Evolutionary conservation across 768 basidiomycete species (phyloP), one percentile per base, ranked within the genome.

Genomic region (Jaapia argillacea): DNA sequence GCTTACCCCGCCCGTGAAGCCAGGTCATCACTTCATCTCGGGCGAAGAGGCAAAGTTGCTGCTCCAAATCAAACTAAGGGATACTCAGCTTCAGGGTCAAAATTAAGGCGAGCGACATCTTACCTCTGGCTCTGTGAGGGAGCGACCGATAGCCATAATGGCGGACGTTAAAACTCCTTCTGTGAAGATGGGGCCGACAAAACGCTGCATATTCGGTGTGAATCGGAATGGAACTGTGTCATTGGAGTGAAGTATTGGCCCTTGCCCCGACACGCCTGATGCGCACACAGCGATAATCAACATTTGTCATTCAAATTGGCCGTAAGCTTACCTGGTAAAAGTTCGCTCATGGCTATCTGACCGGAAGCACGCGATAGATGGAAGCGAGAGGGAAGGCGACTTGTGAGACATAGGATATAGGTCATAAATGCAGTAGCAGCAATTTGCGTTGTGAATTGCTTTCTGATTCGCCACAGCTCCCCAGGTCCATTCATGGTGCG

Each of bases 221-320:
- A 94, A 78, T 27, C 96, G 83, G 85, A 99, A 99, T 1, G 96
- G 96, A 4, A 97, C 91, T 2, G 81, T 71, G 53, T 99, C 96
- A 51, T 69, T 79, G 14, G 86, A 12, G 75, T 74, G 56, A 90
- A 85, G 35, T 85, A 61, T 2, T 78, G 58, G 71, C 81, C 45
- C 69, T 61, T 62, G 45, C 63, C 53, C 45, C n/a, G n/a, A n/a
- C n/a, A n/a, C n/a, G n/a, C n/a, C n/a, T n/a, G n/a, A n/a, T n/a
- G n/a, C n/a, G n/a, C n/a, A n/a, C n/a, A n/a, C n/a, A n/a, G n/a
- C n/a, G n/a, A n/a, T n/a, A n/a, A n/a, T n/a, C n/a, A n/a, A n/a
- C 16, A 33, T 33, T 16, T 16, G 28, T 10, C 10, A 33, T 33
- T 33, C 16, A 16, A 33, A 33, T 1, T 0, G n/a, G 20, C 13